Evolutionary conservation across 176 grass and related monocot species (phyloP).

Genomic region (Carex pumila): DNA sequence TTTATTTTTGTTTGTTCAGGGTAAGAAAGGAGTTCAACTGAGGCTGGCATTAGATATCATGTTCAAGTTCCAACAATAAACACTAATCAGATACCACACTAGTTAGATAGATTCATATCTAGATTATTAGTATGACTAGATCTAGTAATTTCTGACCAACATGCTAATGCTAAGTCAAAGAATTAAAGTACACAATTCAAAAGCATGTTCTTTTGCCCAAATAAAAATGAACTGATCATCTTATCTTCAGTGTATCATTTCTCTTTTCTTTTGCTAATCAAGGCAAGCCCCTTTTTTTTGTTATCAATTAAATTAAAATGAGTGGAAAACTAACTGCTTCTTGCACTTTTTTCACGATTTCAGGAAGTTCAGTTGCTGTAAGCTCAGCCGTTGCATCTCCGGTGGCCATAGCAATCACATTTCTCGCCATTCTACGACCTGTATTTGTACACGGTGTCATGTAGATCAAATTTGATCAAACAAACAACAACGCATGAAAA

Average conservation of each 20-base stretch:
- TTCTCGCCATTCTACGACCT: constrained; percentile 66
- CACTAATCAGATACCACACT: not conserved
- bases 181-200: not conserved
- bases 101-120: not conserved
- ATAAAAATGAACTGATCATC: not conserved
- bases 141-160: not conserved
- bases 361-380: constrained; percentile 44
- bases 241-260: not conserved
- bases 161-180: not conserved
- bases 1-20: not conserved
- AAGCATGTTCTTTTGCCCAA: not conserved
- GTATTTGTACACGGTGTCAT: not conserved
- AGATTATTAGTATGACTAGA: not conserved
- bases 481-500: not conserved
- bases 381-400: constrained; percentile 46
- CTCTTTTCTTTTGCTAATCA: not conserved
- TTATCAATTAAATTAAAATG: not conserved
- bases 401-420: constrained; percentile 58
- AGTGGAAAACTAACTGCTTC: constrained; percentile 48
- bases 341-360: constrained; percentile 53
- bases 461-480: not conserved
- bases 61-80: not conserved
- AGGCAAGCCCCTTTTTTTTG: not conserved
- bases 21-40: not conserved
- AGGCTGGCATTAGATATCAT: not conserved